Evolutionary conservation across 1,139 yeast genomes (phyloP), one percentile per base, ranked within the genome.

Genomic region (Hyphopichia wangnamkhiaoensis): DNA sequence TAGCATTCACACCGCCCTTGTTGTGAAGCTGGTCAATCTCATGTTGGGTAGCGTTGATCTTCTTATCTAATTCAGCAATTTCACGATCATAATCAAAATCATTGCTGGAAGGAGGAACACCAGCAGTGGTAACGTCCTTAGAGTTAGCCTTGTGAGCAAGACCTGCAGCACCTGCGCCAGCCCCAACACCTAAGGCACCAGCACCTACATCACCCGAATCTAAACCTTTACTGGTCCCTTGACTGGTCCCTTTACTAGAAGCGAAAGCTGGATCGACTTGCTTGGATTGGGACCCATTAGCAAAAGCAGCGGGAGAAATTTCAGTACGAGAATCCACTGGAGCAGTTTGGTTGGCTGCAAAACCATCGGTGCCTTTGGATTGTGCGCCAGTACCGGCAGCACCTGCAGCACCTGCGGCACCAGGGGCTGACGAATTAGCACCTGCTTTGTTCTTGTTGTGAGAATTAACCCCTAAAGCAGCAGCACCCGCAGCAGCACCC

Each of bases 31-130:
- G 41, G 13, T 59, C 60, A 19, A 60, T 52, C 40, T 59, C 61
- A n/a, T 45, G 40, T 42, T 59, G 59, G n/a, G 65, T 60, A 16
- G 45, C 42, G 31, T 48, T 53, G 25, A 60, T 58, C 38, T 59
- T 55, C 25, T 48, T 39, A 44, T 59, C 60, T 38, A 59, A 52
- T 34, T 49, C 51, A 35, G 46, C 42, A 36, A 59, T 41, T 38
- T 61, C 61, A 9, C 41, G 40, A 13, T 58, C 57, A 39, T 59
- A 59, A 44, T 55, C 54, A 33, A 53, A 52, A 19, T 52, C 34
- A 8, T 43, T 34, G 29, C 46, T 45, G 4, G 59, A 47, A 9
- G 60, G 58, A 24, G 55, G 48, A 21, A 50, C 41, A 28, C 40
- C 50, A 15, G 43, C 37, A 21, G 39, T 28, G 18, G 37, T 30